These are phyloP conservation scores for Lasiodiplodia sp. DNA, from an alignment of 2,329 filamentous ascomycete species.

Conservation along the genomic window DNA sequence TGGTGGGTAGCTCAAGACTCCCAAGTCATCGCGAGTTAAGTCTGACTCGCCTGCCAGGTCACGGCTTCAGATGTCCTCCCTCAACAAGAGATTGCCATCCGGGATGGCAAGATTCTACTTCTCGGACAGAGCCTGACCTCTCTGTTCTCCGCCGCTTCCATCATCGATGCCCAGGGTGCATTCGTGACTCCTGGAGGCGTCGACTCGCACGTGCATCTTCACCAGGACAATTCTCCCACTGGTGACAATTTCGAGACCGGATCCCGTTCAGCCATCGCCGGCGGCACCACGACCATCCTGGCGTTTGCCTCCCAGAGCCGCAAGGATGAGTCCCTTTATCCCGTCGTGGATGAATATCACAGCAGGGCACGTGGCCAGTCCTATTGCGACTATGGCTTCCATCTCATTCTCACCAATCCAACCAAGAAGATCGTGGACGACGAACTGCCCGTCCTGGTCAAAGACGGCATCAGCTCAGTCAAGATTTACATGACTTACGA, in stretches of 20 bases:
- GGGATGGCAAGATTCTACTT: constrained; percentile 54
- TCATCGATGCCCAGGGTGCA: constrained; percentile 56
- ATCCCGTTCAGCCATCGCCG: constrained; percentile 63
- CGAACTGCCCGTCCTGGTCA: constrained; percentile 52
- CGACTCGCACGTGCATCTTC: constrained; percentile 59
- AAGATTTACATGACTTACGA: constrained; percentile 63
- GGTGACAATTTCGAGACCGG: constrained; percentile 57
- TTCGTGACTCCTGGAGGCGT: constrained; percentile 58
- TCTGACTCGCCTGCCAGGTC: constrained; percentile 8
- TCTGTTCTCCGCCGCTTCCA: constrained; percentile 40
- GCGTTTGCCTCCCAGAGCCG: constrained; percentile 64
- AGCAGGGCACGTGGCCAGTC: constrained; percentile 52
- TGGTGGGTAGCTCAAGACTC: constrained; percentile 40
- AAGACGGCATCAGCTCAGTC: constrained; percentile 55
- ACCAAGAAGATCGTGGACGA: constrained; percentile 48
- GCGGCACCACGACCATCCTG: constrained; percentile 66
- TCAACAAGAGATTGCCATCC: constrained; percentile 57
- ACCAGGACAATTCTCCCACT: constrained; percentile 48
- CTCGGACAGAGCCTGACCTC: constrained; percentile 50
- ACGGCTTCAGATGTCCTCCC: constrained; percentile 54
- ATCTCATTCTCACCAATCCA: constrained; percentile 60
- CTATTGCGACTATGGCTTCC: constrained; percentile 66
- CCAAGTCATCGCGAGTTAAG: not conserved
- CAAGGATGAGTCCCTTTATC: constrained; percentile 53
- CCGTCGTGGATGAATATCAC: constrained; percentile 58